These are phyloP conservation scores for Lipomyces mesembrius DNA, from an alignment of 805 yeast species.

Conservation along the genomic window DNA sequence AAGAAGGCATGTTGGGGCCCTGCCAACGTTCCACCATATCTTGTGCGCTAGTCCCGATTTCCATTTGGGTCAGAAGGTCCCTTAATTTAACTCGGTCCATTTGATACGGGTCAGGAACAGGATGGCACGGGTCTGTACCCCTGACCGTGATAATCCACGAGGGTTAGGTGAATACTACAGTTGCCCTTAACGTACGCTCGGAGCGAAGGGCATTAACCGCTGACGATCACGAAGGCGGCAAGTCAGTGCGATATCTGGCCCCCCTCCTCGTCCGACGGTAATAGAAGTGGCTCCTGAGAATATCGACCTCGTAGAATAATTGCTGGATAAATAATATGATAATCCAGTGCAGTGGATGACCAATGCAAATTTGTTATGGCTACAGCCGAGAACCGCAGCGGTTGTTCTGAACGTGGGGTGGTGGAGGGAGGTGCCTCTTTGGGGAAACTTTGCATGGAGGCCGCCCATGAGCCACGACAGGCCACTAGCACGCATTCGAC, in stretches of 20 bases:
- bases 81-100: no score
- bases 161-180: no score
- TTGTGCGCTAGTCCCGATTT: not conserved
- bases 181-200: no score
- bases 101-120: no score
- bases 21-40: not conserved
- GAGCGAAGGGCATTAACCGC: no score
- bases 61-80: no score
- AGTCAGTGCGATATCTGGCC: not conserved
- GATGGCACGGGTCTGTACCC: no score
- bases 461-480: not conserved
- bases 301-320: not conserved
- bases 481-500: not conserved
- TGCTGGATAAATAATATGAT: not conserved
- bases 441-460: not conserved
- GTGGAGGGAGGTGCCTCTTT: not conserved
- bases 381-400: not conserved
- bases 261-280: no score
- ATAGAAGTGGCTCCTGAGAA: not conserved
- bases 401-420: not conserved
- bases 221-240: no score
- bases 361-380: not conserved
- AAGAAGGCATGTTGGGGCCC: conserved; percentile 7
- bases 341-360: not conserved
- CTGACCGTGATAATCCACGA: no score